Percentiles rank a stretch among this genome's conserved stretches.
Evolutionary conservation across 495 filamentous ascomycete genomes (phyloP).

Genomic region (Xylaria flabelliformis): DNA sequence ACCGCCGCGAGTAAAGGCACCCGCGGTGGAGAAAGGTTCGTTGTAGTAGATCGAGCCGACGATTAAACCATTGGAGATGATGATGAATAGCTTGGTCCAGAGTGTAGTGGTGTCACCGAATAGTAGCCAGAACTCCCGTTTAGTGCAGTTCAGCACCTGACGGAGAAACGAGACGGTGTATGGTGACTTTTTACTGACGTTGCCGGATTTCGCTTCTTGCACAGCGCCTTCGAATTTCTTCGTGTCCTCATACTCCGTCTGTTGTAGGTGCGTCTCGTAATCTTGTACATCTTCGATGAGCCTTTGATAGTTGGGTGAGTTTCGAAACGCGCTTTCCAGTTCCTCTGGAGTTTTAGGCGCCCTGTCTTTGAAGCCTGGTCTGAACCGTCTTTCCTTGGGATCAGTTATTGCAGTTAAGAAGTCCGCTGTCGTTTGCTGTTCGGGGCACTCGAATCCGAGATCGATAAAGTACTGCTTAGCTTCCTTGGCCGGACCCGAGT

Average conservation of each 20-base stretch:
- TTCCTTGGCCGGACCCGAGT: slow-evolving; percentile 65
- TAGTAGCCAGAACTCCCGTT: slow-evolving; percentile 78
- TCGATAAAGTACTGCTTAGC: slow-evolving; percentile 70
- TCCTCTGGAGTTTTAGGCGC: slow-evolving; percentile 79
- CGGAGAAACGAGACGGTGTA: slow-evolving; percentile 74
- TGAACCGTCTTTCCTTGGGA: slow-evolving; percentile 66
- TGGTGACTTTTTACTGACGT: slow-evolving; percentile 69
- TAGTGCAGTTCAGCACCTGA: slow-evolving; percentile 73
- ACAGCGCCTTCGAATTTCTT: slow-evolving; percentile 73
- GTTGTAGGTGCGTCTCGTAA: slow-evolving; percentile 50
- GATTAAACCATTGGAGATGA: slow-evolving; percentile 75
- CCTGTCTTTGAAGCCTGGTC: slow-evolving; percentile 65
- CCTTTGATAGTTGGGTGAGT: slow-evolving; percentile 56
- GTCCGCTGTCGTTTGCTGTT: slow-evolving; percentile 69
- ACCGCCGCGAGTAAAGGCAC: slow-evolving; percentile 73
- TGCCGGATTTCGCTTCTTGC: slow-evolving; percentile 69
- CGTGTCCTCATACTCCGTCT: slow-evolving; percentile 65
- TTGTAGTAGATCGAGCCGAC: slow-evolving; percentile 77
- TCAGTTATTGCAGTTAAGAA: slow-evolving; percentile 80
- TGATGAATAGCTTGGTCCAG: slow-evolving; percentile 80
- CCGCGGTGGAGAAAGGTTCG: slow-evolving; percentile 65
- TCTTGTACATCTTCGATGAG: slow-evolving; percentile 57
- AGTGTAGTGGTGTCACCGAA: slow-evolving; percentile 75
- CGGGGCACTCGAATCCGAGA: slow-evolving; percentile 64
- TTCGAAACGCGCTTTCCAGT: slow-evolving; percentile 70